A percentile compares a stretch with the other conserved stretches of the same genome.
These are phyloP conservation scores for Solanum rostratum DNA, from an alignment of 257 asterid species.

Conservation along the genomic window DNA sequence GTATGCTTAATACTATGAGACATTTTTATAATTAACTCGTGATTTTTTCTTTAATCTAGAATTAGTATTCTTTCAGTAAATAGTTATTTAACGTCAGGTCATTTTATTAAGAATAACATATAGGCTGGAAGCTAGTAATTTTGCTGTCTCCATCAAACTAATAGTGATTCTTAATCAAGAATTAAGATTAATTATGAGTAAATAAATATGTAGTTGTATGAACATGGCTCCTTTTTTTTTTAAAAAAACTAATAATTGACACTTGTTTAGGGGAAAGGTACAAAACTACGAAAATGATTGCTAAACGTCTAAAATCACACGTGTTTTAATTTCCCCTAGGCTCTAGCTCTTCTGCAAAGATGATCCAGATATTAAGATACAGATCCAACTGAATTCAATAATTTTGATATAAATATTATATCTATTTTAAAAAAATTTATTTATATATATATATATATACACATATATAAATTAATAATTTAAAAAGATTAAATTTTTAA, in stretches of 20 bases:
- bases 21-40: neutral
- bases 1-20: neutral
- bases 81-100: neutral
- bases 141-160: neutral
- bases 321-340: neutral
- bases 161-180: neutral
- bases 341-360: neutral
- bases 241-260: neutral
- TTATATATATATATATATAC: too few relatives aligned
- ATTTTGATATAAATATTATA: neutral
- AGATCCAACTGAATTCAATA: neutral
- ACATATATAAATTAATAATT: neutral
- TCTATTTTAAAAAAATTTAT: too few relatives aligned
- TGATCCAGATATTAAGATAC: neutral
- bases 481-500: neutral
- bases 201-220: neutral
- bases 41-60: neutral
- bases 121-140: neutral
- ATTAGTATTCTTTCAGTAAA: too few relatives aligned
- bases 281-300: neutral
- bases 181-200: neutral
- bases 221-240: neutral
- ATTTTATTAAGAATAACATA: neutral
- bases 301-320: neutral
- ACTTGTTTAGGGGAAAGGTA: neutral